These are phyloP conservation scores for Camelina sativa DNA, from an alignment of 345 rosid species.

Conservation along the genomic window DNA sequence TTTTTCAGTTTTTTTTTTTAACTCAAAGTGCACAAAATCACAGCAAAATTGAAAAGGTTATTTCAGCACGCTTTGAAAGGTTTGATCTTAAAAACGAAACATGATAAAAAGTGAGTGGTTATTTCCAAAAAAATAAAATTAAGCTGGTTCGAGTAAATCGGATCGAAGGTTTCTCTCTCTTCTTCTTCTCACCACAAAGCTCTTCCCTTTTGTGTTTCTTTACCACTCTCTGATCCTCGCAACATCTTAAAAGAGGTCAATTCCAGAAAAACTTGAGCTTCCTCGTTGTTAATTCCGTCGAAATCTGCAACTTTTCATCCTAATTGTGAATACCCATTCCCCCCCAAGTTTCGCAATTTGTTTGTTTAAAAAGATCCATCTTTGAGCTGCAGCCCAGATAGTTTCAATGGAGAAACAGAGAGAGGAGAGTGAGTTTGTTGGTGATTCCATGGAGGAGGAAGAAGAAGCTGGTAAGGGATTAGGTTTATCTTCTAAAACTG, in stretches of 20 bases:
- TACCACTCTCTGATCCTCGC: neutral
- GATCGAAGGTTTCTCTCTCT: conserved; percentile 10
- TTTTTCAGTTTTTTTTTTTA: no score
- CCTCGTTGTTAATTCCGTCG: neutral
- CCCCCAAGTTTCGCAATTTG: neutral
- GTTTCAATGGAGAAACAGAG: conserved; percentile 36
- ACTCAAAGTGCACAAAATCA: neutral
- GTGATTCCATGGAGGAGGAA: conserved; percentile 32
- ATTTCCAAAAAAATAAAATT: neutral
- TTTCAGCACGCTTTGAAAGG: neutral
- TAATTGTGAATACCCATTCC: neutral
- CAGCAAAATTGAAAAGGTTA: conserved; percentile 4
- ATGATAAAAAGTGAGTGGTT: neutral
- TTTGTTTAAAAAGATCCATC: neutral
- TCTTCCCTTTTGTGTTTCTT: conserved; percentile 9
- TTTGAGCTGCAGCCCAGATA: conserved; percentile 20
- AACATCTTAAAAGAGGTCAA: conserved; percentile 29
- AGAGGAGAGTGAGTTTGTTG: conserved; percentile 23
- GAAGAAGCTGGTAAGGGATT: conserved; percentile 22
- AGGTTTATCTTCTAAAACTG: conserved; percentile 22
- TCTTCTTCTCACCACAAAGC: conserved; percentile 16
- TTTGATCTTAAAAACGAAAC: neutral
- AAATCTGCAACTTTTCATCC: conserved; percentile 10
- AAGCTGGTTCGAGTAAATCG: neutral
- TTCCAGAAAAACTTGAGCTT: neutral